phyloP scores from a whole-genome alignment of 1,139 yeast species.

The Yamadazyma siamensis region DNA sequence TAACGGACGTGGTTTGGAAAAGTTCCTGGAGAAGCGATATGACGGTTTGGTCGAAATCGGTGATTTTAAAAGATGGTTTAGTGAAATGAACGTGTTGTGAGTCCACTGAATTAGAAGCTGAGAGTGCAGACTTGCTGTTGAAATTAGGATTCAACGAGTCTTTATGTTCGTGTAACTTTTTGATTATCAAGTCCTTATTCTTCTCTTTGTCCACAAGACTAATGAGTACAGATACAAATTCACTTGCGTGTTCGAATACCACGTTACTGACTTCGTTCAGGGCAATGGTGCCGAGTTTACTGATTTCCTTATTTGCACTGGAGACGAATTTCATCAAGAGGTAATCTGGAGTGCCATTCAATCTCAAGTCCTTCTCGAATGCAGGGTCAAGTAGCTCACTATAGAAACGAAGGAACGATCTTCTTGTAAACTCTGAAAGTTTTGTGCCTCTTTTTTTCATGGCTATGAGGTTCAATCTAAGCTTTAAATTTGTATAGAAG shows the following conservation, averaged over 20 bases:
- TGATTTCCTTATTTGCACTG: slow-evolving; percentile 61
- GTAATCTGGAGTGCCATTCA: slow-evolving; percentile 55
- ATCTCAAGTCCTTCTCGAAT: slow-evolving; percentile 34
- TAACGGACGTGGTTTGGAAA: slow-evolving; percentile 37
- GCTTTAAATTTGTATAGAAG: slow-evolving; percentile 45
- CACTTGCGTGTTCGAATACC: slow-evolving; percentile 54
- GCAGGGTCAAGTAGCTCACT: slow-evolving; percentile 56
- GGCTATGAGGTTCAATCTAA: slow-evolving; percentile 51
- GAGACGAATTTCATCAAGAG: slow-evolving; percentile 64
- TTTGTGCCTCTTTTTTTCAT: slow-evolving; percentile 42
- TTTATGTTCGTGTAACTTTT: slow-evolving; percentile 43
- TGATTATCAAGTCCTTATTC: slow-evolving; percentile 37
- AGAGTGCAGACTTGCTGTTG: slow-evolving; percentile 2
- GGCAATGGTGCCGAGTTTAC: slow-evolving; percentile 44
- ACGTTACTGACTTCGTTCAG: slow-evolving; percentile 39
- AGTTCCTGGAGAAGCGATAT: slow-evolving; percentile 35
- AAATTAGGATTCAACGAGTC: slow-evolving; percentile 32
- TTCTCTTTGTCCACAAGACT: slow-evolving; percentile 43
- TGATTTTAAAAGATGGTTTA: slow-evolving; percentile 46
- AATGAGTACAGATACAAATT: slow-evolving; percentile 56
- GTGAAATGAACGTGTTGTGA: slow-evolving; percentile 21
- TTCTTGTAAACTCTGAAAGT: slow-evolving; percentile 36
- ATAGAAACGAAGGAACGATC: slow-evolving; percentile 56
- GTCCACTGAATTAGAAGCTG: slow-evolving; percentile 7
- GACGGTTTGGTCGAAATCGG: slow-evolving; percentile 46